A percentile compares a stretch with the other conserved stretches of the same genome.
These are phyloP conservation scores for Trichoderma arundinaceum DNA, from an alignment of 2,329 filamentous ascomycete species.

Conservation along the genomic window DNA sequence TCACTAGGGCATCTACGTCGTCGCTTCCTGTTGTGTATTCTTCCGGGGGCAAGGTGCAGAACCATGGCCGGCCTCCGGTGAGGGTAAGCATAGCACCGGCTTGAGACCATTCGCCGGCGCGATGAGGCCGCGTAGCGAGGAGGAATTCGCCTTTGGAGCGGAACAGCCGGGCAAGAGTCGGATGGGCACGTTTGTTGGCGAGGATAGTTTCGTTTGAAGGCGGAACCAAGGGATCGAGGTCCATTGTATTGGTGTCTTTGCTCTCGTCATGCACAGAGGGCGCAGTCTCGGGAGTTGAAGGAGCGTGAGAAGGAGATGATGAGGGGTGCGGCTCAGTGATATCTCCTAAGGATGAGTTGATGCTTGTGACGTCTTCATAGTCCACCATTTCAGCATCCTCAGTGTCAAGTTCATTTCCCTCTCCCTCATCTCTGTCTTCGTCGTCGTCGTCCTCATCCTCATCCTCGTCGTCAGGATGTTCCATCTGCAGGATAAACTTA, in stretches of 20 bases:
- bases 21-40: conserved; percentile 56
- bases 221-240: conserved; percentile 38
- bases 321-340: background rate
- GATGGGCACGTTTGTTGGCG: conserved; percentile 59
- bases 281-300: conserved; percentile 11
- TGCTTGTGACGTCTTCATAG: conserved; percentile 2
- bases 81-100: conserved; percentile 69
- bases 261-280: background rate
- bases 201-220: conserved; percentile 54
- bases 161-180: conserved; percentile 60
- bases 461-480: conserved; percentile 47
- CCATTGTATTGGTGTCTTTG: conserved; percentile 14
- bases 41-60: conserved; percentile 61
- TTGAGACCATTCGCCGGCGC: conserved; percentile 65
- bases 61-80: conserved; percentile 61
- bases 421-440: conserved; percentile 31
- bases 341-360: conserved; percentile 35
- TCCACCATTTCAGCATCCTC: conserved; percentile 24
- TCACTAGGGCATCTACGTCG: conserved; percentile 55
- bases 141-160: conserved; percentile 68
- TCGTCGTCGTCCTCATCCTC: conserved; percentile 45
- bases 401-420: conserved; percentile 1
- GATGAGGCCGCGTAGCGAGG: conserved; percentile 62
- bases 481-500: conserved; percentile 58
- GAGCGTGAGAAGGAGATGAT: background rate